phyloP scores from a whole-genome alignment of 768 basidiomycete species.

The Candolleomyces eurysporus region DNA sequence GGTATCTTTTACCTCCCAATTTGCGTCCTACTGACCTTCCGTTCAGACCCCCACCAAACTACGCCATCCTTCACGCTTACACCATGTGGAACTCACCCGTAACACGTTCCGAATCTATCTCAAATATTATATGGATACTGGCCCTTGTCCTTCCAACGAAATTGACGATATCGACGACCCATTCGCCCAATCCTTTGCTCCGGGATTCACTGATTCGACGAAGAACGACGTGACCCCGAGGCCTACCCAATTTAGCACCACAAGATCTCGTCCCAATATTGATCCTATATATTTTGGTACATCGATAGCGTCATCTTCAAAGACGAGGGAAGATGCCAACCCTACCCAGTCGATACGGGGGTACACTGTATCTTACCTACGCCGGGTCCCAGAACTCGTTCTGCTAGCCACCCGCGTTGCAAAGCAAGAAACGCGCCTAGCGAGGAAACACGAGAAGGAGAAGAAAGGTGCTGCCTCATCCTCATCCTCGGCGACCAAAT shows the following conservation, averaged over 20 bases:
- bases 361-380: conserved; percentile 72
- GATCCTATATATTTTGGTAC: not conserved
- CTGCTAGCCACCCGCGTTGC: conserved; percentile 65
- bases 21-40: not conserved
- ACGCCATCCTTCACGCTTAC: no score
- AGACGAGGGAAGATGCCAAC: not conserved
- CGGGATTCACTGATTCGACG: not conserved
- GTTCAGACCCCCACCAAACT: conserved; percentile 44
- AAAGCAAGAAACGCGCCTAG: conserved; percentile 42
- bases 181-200: not conserved
- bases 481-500: not conserved
- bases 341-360: conserved; percentile 31
- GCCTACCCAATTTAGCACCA: not conserved
- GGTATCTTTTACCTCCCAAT: conserved; percentile 1
- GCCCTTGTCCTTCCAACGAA: conserved; percentile 20
- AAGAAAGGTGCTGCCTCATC: conserved; percentile 26
- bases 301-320: not conserved
- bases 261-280: not conserved
- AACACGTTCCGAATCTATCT: conserved; percentile 75
- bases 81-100: conserved; percentile 63
- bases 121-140: conserved; percentile 77
- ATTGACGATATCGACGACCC: conserved; percentile 11
- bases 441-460: conserved; percentile 45
- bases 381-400: conserved; percentile 72
- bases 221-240: conserved; percentile 2